Base-by-base conservation (phyloP, 192 early-diverging fungal genomes). In the Coemansia sp. region DNA sequence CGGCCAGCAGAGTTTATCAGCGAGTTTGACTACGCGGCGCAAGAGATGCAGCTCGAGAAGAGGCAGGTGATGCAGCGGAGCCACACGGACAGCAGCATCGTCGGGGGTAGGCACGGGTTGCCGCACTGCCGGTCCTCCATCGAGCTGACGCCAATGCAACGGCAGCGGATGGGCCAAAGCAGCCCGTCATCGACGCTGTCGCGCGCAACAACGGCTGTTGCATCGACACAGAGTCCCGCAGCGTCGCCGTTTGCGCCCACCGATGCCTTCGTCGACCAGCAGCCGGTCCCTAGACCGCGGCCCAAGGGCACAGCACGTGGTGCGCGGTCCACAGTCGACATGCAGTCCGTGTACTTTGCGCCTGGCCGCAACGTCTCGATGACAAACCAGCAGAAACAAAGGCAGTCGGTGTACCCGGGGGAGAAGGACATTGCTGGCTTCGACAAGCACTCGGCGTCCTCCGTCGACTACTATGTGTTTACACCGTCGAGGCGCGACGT, bases 331-430 rank as follows among this genome's bases (percentile, higher is more conserved):
- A 62, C 45, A 17, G 54, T 72, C 10, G 71, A 79, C 52, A 79
- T 73, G 67, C 76, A 79, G 61, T 79, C 76, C 0, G 76, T 79
- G 64, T 79, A 79, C 54, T 79, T 79, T 73, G 76, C 76, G 57
- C 76, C 76, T 6, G 76, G 76, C 13, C 76, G 76, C 38, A 79
- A 79, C 70, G 61, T 79, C 38, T 70, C 67, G 5, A 70, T 64
- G 68, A 71, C 75, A 34, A 78, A 78, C 62, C 75, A 77, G 43
- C 69, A 72, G 56, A 61, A 72, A 29, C 70, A 71, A 59, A 41
- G 70, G 13, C 48, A 62, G 49, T 73, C 75, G 5, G 32, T 69
- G 32, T 71, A 78, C 41, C 54, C 48, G 66, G 3, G 15, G 41
- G 7, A 62, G 54, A 2, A 46, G 32, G 13, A 4, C 43, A 1